Evolutionary conservation across 2,329 filamentous ascomycete species (phyloP).

Genomic region (Pseudovirgaria hyperparasitica): DNA sequence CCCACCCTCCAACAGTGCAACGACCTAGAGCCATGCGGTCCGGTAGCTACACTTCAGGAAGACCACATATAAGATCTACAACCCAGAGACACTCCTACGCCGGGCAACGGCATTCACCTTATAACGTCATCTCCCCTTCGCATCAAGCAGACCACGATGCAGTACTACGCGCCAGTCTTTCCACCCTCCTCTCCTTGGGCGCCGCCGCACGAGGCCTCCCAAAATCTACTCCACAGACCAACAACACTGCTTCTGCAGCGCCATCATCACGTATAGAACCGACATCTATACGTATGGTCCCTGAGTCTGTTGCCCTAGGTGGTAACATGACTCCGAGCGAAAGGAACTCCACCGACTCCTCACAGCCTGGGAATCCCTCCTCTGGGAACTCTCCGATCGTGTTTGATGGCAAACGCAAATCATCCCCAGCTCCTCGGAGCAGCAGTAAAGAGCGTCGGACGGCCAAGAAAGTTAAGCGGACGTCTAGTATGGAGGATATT

Average conservation of each 20-base stretch:
- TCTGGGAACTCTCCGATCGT: constrained; percentile 15
- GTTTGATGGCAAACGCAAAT: constrained; percentile 34
- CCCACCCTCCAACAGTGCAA: constrained; percentile 58
- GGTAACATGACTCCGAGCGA: constrained; percentile 18
- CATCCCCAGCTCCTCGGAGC: constrained; percentile 23
- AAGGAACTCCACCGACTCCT: constrained; percentile 12
- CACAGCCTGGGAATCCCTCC: constrained; percentile 12
- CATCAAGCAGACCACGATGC: constrained; percentile 86
- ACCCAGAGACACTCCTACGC: constrained; percentile 28
- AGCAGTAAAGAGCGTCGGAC: constrained; percentile 31
- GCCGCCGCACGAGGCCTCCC: constrained; percentile 74
- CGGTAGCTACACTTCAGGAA: constrained; percentile 30
- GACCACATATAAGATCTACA: constrained; percentile 14
- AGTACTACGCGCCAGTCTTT: constrained; percentile 82
- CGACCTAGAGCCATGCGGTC: constrained; percentile 26
- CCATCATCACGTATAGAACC: constrained; percentile 32
- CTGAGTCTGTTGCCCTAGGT: constrained; percentile 45
- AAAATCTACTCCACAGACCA: constrained; percentile 38
- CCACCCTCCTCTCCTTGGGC: constrained; percentile 86
- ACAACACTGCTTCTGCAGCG: constrained; percentile 19
- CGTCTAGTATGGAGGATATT: constrained; percentile 26
- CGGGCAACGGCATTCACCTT: constrained; percentile 38
- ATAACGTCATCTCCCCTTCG: constrained; percentile 59
- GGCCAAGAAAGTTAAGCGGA: constrained; percentile 30
- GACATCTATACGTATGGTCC: constrained; percentile 43